Conservation (phyloP, 805 yeast species). For the Candida takata region DNA sequence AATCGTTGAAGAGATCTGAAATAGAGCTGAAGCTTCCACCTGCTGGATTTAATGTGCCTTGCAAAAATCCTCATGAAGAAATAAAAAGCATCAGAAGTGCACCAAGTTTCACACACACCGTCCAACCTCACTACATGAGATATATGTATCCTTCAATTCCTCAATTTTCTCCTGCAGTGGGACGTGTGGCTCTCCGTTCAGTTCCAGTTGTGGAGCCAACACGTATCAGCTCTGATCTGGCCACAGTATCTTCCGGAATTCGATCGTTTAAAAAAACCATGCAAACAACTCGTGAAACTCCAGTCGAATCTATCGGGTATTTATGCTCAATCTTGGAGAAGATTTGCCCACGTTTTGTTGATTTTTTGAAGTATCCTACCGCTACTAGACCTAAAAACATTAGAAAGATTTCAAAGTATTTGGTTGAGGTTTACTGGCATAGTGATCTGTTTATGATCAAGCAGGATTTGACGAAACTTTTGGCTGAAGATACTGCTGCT, state of each 20-base stretch:
- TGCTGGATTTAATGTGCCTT: too few species aligned
- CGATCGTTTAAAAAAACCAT: too few species aligned
- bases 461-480: constrained; percentile 9
- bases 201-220: constrained; percentile 5
- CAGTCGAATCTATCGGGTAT: constrained; percentile 6
- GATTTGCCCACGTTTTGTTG: constrained; percentile 25
- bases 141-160: not conserved
- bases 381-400: constrained; percentile 29
- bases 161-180: not conserved
- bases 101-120: too few species aligned
- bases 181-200: constrained; percentile 6
- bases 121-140: too few species aligned
- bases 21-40: too few species aligned
- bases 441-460: constrained; percentile 19
- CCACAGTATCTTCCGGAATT: too few species aligned
- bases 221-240: not conserved
- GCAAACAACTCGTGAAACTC: not conserved
- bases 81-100: too few species aligned
- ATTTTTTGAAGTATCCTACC: constrained; percentile 26
- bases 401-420: constrained; percentile 27
- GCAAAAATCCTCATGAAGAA: too few species aligned
- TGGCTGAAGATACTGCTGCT: constrained; percentile 9
- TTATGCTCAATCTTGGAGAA: constrained; percentile 18
- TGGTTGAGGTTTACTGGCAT: constrained; percentile 30
- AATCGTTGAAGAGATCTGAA: not conserved